Conservation (phyloP, 2,329 filamentous ascomycete genomes). For the Pestalotiopsis sp. region DNA sequence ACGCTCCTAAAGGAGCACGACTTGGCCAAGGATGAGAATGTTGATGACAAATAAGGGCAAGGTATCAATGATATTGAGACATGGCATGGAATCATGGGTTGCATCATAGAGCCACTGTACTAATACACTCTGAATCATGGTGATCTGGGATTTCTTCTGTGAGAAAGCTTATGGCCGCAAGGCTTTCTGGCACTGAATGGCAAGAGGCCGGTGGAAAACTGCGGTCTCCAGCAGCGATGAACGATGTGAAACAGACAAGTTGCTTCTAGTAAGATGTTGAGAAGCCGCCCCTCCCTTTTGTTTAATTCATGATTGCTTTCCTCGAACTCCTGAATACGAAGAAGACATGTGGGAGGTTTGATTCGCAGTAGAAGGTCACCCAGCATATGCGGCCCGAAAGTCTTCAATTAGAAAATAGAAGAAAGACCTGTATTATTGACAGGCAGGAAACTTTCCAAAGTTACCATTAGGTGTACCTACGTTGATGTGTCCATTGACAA, state of each 20-base stretch:
- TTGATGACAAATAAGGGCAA: conserved; percentile 61
- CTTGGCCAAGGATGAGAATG: conserved; percentile 81
- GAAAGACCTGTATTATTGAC: too few species aligned
- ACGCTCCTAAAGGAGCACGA: conserved; percentile 93
- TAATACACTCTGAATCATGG: conserved; percentile 17
- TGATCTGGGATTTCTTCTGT: not conserved
- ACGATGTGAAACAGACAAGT: not conserved
- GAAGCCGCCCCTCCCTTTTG: not conserved
- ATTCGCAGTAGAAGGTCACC: too few species aligned
- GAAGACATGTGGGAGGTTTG: too few species aligned
- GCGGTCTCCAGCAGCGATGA: not conserved
- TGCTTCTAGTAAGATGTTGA: not conserved
- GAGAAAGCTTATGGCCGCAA: not conserved
- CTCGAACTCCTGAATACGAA: not conserved
- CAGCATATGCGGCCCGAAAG: too few species aligned
- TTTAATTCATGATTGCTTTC: not conserved
- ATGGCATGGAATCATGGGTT: conserved; percentile 9
- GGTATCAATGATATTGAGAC: not conserved
- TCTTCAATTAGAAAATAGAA: too few species aligned
- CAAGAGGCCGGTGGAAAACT: not conserved
- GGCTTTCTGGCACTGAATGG: not conserved
- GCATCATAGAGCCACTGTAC: conserved; percentile 19
- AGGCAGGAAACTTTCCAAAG: too few species aligned
- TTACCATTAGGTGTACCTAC: too few species aligned
- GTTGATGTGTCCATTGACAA: too few species aligned